A percentile compares a stretch with the other conserved stretches of the same genome.
Conservation (phyloP, 768 basidiomycete species). For the Leccinum boreale region DNA sequence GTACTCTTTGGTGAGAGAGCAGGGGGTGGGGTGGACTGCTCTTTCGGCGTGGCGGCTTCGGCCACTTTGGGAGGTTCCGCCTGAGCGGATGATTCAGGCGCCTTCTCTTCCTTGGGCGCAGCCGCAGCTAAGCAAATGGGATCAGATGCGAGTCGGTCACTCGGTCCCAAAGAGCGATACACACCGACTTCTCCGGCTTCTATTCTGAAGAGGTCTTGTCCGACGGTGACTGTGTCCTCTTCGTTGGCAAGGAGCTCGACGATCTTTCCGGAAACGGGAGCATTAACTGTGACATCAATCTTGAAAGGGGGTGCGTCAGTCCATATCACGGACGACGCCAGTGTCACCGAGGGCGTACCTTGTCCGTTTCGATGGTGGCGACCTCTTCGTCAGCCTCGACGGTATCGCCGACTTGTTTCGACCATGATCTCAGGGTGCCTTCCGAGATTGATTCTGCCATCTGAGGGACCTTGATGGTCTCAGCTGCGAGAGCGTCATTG, state of each 20-base stretch:
- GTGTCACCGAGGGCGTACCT: slow-evolving; percentile 47
- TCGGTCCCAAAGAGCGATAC: slow-evolving; percentile 11
- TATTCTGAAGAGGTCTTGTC: slow-evolving; percentile 90
- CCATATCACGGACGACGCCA: not conserved
- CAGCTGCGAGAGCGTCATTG: slow-evolving; percentile 44
- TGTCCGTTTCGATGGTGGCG: slow-evolving; percentile 98
- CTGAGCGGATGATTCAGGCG: slow-evolving; percentile 24
- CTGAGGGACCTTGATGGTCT: slow-evolving; percentile 92
- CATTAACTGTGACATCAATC: slow-evolving; percentile 98
- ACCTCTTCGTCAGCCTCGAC: slow-evolving; percentile 94
- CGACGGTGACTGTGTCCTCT: slow-evolving; percentile 92
- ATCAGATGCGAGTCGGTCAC: not conserved
- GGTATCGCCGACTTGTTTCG: slow-evolving; percentile 87
- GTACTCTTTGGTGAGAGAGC: slow-evolving; percentile 35
- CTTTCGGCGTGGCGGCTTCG: slow-evolving; percentile 44
- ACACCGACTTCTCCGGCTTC: slow-evolving; percentile 73
- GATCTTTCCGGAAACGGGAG: slow-evolving; percentile 84
- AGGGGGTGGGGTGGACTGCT: slow-evolving; percentile 46
- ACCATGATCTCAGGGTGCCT: slow-evolving; percentile 93
- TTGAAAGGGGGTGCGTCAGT: slow-evolving; percentile 30
- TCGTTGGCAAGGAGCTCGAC: slow-evolving; percentile 83
- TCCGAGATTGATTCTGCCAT: slow-evolving; percentile 99
- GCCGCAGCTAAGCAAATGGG: slow-evolving; percentile 23
- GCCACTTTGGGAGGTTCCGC: slow-evolving; percentile 31
- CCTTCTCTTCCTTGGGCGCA: slow-evolving; percentile 24